phyloP scores from a whole-genome alignment of 805 yeast genomes.

The Pichia eremophila region DNA sequence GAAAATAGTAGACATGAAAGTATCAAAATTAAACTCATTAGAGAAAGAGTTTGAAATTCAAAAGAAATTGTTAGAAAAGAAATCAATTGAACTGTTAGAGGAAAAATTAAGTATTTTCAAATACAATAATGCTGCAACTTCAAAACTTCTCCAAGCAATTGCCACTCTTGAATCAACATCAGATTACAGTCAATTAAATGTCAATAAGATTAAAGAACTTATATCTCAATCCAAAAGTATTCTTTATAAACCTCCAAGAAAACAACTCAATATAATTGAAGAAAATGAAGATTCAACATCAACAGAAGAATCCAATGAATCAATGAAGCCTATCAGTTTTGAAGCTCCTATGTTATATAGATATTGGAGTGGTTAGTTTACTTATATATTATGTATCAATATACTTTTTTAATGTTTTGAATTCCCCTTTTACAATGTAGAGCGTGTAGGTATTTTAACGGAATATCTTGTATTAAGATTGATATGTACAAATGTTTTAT shows the following conservation, averaged over 20 bases:
- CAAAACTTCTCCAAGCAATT: constrained; percentile 35
- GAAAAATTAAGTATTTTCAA: constrained; percentile 61
- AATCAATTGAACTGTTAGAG: constrained; percentile 57
- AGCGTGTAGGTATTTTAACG: too few species aligned
- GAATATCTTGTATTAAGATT: too few species aligned
- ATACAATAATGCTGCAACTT: constrained; percentile 40
- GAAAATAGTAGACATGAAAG: constrained; percentile 55
- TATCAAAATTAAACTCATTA: constrained; percentile 46
- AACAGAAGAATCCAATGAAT: constrained; percentile 10
- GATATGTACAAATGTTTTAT: background rate
- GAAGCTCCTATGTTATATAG: constrained; percentile 56
- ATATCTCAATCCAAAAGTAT: constrained; percentile 22
- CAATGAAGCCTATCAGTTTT: constrained; percentile 45
- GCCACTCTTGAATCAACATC: constrained; percentile 15
- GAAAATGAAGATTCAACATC: constrained; percentile 24
- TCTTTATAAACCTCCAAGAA: constrained; percentile 24
- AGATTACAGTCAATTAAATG: constrained; percentile 4
- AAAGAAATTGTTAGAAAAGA: constrained; percentile 46
- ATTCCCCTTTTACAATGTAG: too few species aligned
- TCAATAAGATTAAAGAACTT: constrained; percentile 15
- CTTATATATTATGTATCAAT: background rate
- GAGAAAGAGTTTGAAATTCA: constrained; percentile 62
- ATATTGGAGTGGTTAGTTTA: constrained; percentile 53
- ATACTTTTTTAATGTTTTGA: too few species aligned
- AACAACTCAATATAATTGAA: constrained; percentile 24